Evolutionary conservation across 768 basidiomycete genomes (phyloP).

Genomic region (Suillus plorans): DNA sequence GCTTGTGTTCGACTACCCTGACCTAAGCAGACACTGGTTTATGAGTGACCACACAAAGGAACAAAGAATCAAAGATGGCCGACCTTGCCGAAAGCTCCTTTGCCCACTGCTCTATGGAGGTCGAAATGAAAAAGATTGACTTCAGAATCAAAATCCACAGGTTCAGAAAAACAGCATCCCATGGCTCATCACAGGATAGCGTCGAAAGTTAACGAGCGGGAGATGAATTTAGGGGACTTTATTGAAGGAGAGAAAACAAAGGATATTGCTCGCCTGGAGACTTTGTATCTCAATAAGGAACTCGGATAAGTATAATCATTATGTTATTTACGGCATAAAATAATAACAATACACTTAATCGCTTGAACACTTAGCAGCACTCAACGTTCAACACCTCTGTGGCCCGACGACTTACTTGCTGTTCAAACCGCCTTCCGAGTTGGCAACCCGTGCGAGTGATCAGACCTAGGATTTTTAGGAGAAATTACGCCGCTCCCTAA

Average conservation of each 20-base stretch:
- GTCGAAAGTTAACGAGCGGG: conserved; percentile 29
- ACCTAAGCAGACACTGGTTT: conserved; percentile 53
- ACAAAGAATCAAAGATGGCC: conserved; percentile 6
- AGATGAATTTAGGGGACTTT: conserved; percentile 18
- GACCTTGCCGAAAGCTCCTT: conserved; percentile 98
- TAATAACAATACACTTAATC: background rate
- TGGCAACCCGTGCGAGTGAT: background rate
- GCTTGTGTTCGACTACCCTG: conserved; percentile 95
- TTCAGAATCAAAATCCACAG: conserved; percentile 82
- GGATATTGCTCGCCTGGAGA: conserved; percentile 21
- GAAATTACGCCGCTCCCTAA: conserved; percentile 1
- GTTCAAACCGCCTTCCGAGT: background rate
- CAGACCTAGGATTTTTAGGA: background rate
- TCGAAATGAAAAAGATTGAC: conserved; percentile 95
- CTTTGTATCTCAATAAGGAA: conserved; percentile 24
- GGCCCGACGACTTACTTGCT: background rate
- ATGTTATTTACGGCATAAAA: conserved; percentile 5
- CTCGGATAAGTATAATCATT: background rate
- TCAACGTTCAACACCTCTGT: background rate
- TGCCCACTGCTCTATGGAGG: conserved; percentile 92
- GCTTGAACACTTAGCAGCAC: background rate
- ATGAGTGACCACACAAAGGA: conserved; percentile 6
- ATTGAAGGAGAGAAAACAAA: conserved; percentile 35
- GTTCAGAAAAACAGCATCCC: conserved; percentile 65
- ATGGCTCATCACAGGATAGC: conserved; percentile 45